A percentile compares a stretch with the other conserved stretches of the same genome.
Evolutionary conservation across 192 early-diverging fungal genomes (phyloP).

Genomic region (Coemansia sp.): DNA sequence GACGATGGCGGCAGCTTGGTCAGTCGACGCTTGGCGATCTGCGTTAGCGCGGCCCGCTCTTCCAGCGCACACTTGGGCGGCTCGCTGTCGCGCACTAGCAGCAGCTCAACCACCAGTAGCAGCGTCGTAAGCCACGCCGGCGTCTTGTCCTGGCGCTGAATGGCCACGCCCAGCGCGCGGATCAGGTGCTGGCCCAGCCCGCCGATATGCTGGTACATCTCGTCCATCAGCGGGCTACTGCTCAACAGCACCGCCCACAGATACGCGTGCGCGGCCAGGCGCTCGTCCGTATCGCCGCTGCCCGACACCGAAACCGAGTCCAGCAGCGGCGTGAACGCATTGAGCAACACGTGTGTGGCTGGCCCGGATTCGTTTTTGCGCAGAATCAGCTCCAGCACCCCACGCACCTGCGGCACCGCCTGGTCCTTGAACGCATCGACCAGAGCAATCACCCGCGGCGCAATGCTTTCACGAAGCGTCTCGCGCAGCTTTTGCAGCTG

Average conservation of each 20-base stretch:
- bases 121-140: constrained; percentile 37
- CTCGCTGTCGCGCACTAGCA: constrained; percentile 39
- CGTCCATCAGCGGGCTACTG: constrained; percentile 22
- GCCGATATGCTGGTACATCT: constrained; percentile 29
- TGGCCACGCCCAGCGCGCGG: constrained; percentile 29
- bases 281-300: constrained; percentile 16
- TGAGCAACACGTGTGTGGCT: constrained; percentile 25
- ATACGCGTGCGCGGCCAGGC: constrained; percentile 40
- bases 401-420: constrained; percentile 28
- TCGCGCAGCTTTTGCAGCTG: constrained; percentile 44
- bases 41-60: constrained; percentile 32
- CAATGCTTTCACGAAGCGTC: constrained; percentile 52
- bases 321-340: constrained; percentile 33
- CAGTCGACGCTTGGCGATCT: constrained; percentile 35
- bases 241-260: constrained; percentile 48
- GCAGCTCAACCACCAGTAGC: constrained; percentile 40
- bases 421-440: constrained; percentile 37
- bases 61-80: constrained; percentile 23
- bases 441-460: constrained; percentile 35
- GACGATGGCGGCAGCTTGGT: constrained; percentile 46
- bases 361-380: constrained; percentile 25
- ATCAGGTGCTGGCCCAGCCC: constrained; percentile 17
- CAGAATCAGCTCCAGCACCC: constrained; percentile 41
- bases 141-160: constrained; percentile 16
- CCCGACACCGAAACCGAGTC: background rate